Evolutionary conservation across 1,284 basidiomycete genomes (phyloP), one percentile per base, ranked within the genome.

Genomic region (Rhodotorula mucilaginosa): DNA sequence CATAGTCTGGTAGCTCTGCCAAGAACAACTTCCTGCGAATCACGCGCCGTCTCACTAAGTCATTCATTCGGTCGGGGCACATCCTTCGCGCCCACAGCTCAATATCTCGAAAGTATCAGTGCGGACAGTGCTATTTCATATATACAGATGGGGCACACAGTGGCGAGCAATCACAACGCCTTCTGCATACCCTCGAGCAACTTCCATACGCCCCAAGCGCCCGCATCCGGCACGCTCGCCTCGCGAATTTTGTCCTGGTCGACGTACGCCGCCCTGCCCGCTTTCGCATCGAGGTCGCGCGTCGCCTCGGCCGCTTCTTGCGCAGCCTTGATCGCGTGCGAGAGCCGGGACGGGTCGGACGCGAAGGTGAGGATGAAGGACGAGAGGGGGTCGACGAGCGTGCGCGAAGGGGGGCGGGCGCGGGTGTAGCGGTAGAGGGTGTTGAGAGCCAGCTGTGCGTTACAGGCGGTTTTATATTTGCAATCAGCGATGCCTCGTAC

Each of bases 201-300:
- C n/a, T 87, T 86, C 78, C 88, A 89, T 61, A 96, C 87, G 49
- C 92, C 93, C 88, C 90, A 92, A 46, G 93, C 93, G 46, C 93
- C 93, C 0, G 93, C 92, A 81, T 97, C 94, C 2, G 92, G 86
- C 19, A 94, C 85, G 61, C 84, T 84, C 79, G 90, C 85, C 76
- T 87, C 84, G 80, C 85, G 88, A 68, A 95, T 82, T 74, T 86
- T 84, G 62, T 88, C 87, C 61, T 88, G 86, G 77, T 90, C 90
- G 58, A 96, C 88, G 81, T 97, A 97, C 1, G 92, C 91, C 74
- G 91, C 93, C 75, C 94, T 83, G 0, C 94, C 94, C 2, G 91
- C 93, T 82, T 90, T 93, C 2, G 94, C 94, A 48, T 88, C 87
- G 3, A 94, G 81, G 69, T 89, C 82, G 76, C 85, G 88, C 34